phyloP scores from a whole-genome alignment of 352 stramenopile species.

The Globisporangium orthogonon region DNA sequence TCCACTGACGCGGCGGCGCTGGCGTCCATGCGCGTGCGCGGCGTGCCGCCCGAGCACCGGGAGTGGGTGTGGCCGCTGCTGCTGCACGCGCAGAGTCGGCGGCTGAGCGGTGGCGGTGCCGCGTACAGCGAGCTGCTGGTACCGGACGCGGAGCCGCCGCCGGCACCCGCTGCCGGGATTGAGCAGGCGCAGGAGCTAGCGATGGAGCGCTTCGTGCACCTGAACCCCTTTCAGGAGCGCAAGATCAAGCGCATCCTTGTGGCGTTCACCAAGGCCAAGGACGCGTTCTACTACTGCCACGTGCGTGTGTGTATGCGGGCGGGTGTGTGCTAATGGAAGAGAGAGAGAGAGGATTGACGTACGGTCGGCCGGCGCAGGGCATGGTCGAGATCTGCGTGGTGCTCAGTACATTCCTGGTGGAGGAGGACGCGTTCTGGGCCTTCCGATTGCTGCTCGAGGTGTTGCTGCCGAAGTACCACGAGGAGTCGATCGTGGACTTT shows the following conservation, averaged over 20 bases:
- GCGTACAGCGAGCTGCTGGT: slow-evolving; percentile 54
- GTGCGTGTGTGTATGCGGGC: slow-evolving; percentile 15
- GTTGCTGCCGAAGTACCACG: slow-evolving; percentile 75
- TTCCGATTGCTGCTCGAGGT: slow-evolving; percentile 68
- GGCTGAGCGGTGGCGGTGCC: slow-evolving; percentile 31
- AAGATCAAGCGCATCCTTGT: slow-evolving; percentile 78
- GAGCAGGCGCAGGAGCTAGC: slow-evolving; percentile 70
- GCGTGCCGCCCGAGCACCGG: slow-evolving; percentile 58
- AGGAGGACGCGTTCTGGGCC: slow-evolving; percentile 76
- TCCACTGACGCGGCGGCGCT: slow-evolving; percentile 33
- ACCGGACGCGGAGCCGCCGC: slow-evolving; percentile 10
- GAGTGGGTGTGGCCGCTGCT: slow-evolving; percentile 78
- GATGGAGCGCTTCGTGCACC: slow-evolving; percentile 71
- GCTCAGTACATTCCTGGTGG: slow-evolving; percentile 64
- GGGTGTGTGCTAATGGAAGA: not conserved
- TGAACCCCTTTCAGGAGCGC: slow-evolving; percentile 79
- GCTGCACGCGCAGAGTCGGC: slow-evolving; percentile 57
- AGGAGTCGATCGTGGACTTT: slow-evolving; percentile 75
- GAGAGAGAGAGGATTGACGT: not conserved
- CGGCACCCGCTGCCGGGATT: slow-evolving; percentile 26
- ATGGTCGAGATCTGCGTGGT: slow-evolving; percentile 81
- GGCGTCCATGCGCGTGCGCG: slow-evolving; percentile 43
- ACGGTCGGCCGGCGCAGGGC: slow-evolving; percentile 16
- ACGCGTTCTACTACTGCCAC: slow-evolving; percentile 67
- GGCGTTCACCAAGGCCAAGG: slow-evolving; percentile 70